Evolutionary conservation across 768 basidiomycete species (phyloP).

Genomic region (Amanita rubescens): DNA sequence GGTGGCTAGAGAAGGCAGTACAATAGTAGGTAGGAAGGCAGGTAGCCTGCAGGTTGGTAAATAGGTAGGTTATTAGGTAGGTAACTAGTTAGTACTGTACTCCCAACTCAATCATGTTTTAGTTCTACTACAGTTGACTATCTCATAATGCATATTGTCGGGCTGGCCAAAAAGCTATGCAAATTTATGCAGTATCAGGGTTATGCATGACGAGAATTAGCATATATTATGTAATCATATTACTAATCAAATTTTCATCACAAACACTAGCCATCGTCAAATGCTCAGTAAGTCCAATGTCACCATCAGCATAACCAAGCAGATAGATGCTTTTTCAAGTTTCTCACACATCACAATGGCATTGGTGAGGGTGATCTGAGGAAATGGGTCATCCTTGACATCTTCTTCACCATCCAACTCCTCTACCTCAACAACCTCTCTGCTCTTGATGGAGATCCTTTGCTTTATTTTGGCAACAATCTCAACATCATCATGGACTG

Average conservation of each 20-base stretch:
- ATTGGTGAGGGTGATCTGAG: background rate
- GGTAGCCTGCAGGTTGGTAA: too few relatives aligned
- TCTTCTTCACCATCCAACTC: background rate
- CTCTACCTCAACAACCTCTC: background rate
- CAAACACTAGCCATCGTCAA: background rate
- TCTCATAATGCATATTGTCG: background rate
- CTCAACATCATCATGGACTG: background rate
- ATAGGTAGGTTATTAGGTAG: too few relatives aligned
- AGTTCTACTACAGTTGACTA: background rate
- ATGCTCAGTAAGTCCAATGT: background rate
- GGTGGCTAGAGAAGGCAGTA: too few relatives aligned
- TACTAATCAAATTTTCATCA: background rate
- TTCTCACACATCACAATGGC: background rate
- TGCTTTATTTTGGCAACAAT: slow-evolving; percentile 1
- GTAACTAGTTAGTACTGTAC: too few relatives aligned
- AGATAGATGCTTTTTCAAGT: background rate
- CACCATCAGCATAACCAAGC: background rate
- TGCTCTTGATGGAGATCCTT: background rate
- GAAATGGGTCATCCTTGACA: background rate
- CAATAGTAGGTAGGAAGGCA: too few relatives aligned
- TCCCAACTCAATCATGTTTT: too few relatives aligned
- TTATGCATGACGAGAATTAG: background rate
- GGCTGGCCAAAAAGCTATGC: background rate
- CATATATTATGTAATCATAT: background rate
- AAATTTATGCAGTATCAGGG: background rate